phyloP scores from a whole-genome alignment of 2,329 filamentous ascomycete species.

The Blumeria hordei region DNA sequence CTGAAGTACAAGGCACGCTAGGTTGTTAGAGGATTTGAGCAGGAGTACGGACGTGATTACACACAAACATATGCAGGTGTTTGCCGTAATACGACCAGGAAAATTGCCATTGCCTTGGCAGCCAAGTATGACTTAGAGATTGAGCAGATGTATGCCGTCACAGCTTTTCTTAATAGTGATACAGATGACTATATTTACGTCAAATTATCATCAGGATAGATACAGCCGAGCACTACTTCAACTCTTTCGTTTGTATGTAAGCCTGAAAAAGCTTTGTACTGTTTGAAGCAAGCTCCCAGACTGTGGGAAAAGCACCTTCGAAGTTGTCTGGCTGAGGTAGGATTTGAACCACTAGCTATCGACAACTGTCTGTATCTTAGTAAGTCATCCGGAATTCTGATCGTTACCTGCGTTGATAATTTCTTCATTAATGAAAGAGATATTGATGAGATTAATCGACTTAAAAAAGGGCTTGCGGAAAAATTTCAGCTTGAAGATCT shows the following conservation, averaged over 20 bases:
- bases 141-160: not conserved
- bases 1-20: not conserved
- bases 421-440: not conserved
- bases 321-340: not conserved
- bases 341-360: not conserved
- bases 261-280: not conserved
- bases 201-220: not conserved
- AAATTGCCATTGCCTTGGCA: not conserved
- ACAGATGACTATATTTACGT: not conserved
- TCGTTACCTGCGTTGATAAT: not conserved
- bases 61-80: not conserved
- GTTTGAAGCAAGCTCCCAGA: not conserved
- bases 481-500: not conserved
- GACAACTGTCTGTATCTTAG: not conserved
- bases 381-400: not conserved
- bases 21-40: not conserved
- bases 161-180: not conserved
- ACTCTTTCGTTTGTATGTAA: not conserved
- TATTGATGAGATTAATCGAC: not conserved
- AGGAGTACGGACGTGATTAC: not conserved
- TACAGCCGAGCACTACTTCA: not conserved
- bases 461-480: not conserved
- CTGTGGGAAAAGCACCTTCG: not conserved
- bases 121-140: not conserved
- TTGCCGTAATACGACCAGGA: not conserved